Base-by-base conservation (phyloP, 2,329 filamentous ascomycete genomes). In the Amesomyces nigricolor region DNA sequence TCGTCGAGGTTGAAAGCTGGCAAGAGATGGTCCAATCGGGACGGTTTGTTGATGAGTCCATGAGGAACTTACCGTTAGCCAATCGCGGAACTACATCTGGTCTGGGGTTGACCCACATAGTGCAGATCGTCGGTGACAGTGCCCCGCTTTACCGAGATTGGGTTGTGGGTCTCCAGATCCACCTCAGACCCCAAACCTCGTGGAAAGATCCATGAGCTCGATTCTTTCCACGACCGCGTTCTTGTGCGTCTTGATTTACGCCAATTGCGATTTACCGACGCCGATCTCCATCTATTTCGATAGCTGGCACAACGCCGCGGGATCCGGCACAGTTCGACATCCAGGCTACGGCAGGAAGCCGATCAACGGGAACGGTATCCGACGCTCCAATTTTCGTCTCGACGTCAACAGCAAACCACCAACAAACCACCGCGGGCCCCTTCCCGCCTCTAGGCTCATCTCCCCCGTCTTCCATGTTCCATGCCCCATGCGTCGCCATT, bases 61-160 rank as follows among this genome's bases (percentile, higher is more conserved):
- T 54, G 39, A 4, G 37, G 47, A 43, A 22, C n/a, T 30, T 43
- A 37, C 43, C 35, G 50, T 39, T 8, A 54, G 45, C 56, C 32
- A 61, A 58, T 61, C 56, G 56, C 48, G 56, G 56, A 57, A 57
- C 13, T 30, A 48, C 38, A 44, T 13, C 19, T 13, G 44, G 19
- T 29, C 16, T 37, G 43, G 30, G 47, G 26, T 40, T 19, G 19
- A 19, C 16, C 48, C n/a, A 17, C 19, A 8, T 35, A 9, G 32
- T 47, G 46, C 40, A 53, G 49, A 53, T 49, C 45, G 30, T 16
- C 45, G 16, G 48, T 11, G 22, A 26, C 22, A 10, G 22, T 39
- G 46, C 32, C 26, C 13, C 45, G 43, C 45, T 45, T 39, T 42
- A 7, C 37, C 37, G 40, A 19, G n/a, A 35, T 43, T 46, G 30